Base-by-base conservation (phyloP, 139 green algal genomes). In the Ettlia oleoabundans region DNA sequence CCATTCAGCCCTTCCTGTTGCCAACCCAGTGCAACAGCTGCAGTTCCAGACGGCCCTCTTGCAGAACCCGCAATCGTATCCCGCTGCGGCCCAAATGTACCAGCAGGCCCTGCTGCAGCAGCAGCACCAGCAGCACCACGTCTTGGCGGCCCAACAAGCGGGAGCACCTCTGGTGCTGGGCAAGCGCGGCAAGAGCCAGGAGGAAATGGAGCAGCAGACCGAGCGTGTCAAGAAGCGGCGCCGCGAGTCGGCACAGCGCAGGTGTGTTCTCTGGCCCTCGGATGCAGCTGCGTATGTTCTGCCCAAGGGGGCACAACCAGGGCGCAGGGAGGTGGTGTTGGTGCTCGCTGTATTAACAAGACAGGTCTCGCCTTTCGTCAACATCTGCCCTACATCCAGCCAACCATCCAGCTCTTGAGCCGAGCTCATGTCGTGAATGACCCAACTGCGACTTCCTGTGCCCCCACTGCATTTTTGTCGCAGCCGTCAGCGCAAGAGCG, bases 171-270 rank as follows among this genome's bases (percentile, higher is more conserved):
- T 32, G 15, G 24, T 51, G 33, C 33, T 79, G 24, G 33, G 72
- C 74, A 83, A 69, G 42, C 77, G 77, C 64, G 30, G 64, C 38
- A 65, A 83, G 63, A 43, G 64, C 18, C 24, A 61, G 9, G 47
- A 65, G 32, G 83, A 85, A 53, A 80, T 87, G 33, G 83, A 80
- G 67, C 77, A 85, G 67, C 83, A 87, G 77, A 63, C 65, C 4
- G 83, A 87, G 74, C 76, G 83, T 64, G 76, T 80, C 32, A 87
- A 87, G 66, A 66, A 82, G 64, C 66, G 83, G 55, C 76, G 83
- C 3, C 66, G 83, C 30, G 83, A 87, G 83, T 87, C 83, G 58
- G 83, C 83, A 24, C 83, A 87, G 74, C 74, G 74, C 74, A 71
- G 55, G 74, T 79, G 72, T 51, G 72, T 8, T 47, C 28, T 10